Conservation (phyloP, 768 basidiomycete genomes). For the Hydnomerulius pinastri region DNA sequence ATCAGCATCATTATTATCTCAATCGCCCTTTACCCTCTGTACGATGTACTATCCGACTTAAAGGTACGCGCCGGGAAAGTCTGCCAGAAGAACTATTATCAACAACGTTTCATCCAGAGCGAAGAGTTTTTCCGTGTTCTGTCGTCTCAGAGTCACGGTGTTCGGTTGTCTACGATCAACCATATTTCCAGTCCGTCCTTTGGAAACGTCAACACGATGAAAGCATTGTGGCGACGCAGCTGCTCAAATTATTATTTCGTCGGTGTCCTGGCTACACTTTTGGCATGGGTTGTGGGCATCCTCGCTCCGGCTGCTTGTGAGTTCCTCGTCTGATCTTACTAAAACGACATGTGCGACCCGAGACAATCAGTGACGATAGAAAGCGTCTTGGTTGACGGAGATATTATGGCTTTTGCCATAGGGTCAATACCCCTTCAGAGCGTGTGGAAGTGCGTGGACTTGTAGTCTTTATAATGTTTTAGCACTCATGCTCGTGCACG, state of each 20-base stretch:
- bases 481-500: slow-evolving; percentile 2
- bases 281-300: slow-evolving; percentile 18
- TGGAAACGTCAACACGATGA: slow-evolving; percentile 13
- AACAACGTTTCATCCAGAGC: slow-evolving; percentile 8
- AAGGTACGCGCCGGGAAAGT: slow-evolving; percentile 9
- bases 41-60: slow-evolving; percentile 14
- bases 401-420: slow-evolving; percentile 23
- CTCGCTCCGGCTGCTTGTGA: slow-evolving; percentile 28
- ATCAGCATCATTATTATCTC: slow-evolving; percentile 30
- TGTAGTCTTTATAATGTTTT: background rate
- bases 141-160: slow-evolving; percentile 12
- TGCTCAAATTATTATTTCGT: slow-evolving; percentile 27
- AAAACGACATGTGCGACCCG: background rate
- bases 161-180: slow-evolving; percentile 25
- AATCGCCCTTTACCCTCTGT: slow-evolving; percentile 29
- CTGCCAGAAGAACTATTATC: background rate
- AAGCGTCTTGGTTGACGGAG: slow-evolving; percentile 22
- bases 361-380: slow-evolving; percentile 18
- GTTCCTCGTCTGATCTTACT: slow-evolving; percentile 4
- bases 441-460: slow-evolving; percentile 25
- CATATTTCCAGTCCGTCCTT: slow-evolving; percentile 25
- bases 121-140: slow-evolving; percentile 32
- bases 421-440: slow-evolving; percentile 23
- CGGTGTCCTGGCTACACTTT: slow-evolving; percentile 17
- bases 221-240: slow-evolving; percentile 13